These are phyloP conservation scores for Picea glauca DNA, from an alignment of 75 land plant genomes.

Conservation along the genomic window DNA sequence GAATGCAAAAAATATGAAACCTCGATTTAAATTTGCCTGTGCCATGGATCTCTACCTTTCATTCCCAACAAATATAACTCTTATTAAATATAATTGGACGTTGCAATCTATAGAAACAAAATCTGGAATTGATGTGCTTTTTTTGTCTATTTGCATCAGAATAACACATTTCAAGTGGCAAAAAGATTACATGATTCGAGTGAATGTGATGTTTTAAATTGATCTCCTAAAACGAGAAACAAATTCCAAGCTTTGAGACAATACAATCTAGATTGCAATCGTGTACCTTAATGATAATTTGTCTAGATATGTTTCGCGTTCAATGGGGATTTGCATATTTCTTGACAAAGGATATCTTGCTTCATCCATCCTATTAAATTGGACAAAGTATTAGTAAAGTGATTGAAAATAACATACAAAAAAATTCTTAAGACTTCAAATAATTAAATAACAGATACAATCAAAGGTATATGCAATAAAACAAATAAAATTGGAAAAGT, in stretches of 20 bases:
- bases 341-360: constrained; percentile 76
- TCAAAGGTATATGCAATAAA: background rate
- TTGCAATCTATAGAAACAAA: constrained; percentile 3
- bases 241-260: constrained; percentile 1
- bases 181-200: background rate
- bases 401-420: background rate
- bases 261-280: background rate
- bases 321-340: constrained; percentile 71
- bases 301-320: constrained; percentile 82
- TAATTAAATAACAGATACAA: background rate
- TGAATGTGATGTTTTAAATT: constrained; percentile 1
- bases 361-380: constrained; percentile 55
- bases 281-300: constrained; percentile 61
- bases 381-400: background rate
- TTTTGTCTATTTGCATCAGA: background rate
- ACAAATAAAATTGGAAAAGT: background rate
- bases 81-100: background rate
- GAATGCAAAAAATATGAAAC: no score
- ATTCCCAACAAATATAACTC: background rate
- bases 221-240: background rate
- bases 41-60: no score
- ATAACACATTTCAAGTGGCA: background rate
- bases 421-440: background rate
- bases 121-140: background rate
- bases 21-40: no score